These are phyloP conservation scores for Penicillium fimorum DNA, from an alignment of 495 filamentous ascomycete genomes.

Conservation along the genomic window DNA sequence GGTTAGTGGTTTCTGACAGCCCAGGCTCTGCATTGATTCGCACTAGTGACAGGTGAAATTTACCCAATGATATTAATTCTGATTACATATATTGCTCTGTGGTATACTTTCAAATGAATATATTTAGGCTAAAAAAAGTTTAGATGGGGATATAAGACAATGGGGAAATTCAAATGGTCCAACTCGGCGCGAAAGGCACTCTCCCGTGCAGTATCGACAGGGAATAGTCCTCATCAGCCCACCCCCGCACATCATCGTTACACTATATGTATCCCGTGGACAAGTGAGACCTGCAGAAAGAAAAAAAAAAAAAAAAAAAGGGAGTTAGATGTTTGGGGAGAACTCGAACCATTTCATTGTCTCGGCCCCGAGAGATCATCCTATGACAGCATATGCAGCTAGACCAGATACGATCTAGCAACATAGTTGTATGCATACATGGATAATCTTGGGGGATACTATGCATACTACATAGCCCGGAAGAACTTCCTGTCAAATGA, in stretches of 20 bases:
- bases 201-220: not conserved
- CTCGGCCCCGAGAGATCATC: not conserved
- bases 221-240: not conserved
- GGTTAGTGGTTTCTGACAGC: not conserved
- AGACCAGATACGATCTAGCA: not conserved
- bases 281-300: not conserved
- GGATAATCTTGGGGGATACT: not conserved
- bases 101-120: no score
- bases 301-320: not conserved
- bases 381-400: not conserved
- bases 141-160: no score
- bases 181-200: no score
- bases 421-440: not conserved
- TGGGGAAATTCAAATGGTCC: no score
- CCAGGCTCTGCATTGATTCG: not conserved
- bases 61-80: no score
- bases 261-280: not conserved
- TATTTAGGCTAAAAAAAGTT: no score
- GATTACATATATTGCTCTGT: no score
- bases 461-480: not conserved
- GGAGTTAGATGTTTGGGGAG: not conserved
- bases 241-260: not conserved
- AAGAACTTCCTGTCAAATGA: not conserved
- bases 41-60: no score
- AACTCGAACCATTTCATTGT: not conserved